Conservation (phyloP, 2,329 filamentous ascomycete genomes). For the Nemania serpens region DNA sequence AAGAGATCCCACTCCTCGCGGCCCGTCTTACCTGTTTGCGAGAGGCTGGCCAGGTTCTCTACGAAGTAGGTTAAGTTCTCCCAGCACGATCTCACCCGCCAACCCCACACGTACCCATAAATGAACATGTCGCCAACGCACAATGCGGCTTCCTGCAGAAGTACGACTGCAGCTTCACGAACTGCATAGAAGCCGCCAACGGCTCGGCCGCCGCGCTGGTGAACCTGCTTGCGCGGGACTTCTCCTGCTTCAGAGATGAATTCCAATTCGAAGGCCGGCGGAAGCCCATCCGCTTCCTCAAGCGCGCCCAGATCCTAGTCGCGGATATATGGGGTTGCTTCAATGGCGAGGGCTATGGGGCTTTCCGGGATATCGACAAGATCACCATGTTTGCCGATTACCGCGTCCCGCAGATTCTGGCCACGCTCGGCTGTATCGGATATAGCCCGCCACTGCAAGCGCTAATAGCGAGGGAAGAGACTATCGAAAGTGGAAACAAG, state of each 20-base stretch:
- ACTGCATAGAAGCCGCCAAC: constrained; percentile 74
- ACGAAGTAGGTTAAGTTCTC: constrained; percentile 60
- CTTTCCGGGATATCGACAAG: constrained; percentile 88
- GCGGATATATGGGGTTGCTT: constrained; percentile 98
- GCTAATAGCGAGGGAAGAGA: constrained; percentile 66
- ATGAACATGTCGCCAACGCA: constrained; percentile 22
- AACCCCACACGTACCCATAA: constrained; percentile 7
- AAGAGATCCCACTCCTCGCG: constrained; percentile 82
- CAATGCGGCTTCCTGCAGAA: constrained; percentile 53
- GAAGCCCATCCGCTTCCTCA: constrained; percentile 77
- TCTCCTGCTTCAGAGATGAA: constrained; percentile 86
- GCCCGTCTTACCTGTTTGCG: constrained; percentile 79
- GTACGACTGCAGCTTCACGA: constrained; percentile 74
- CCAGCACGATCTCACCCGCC: constrained; percentile 26
- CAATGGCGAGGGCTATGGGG: constrained; percentile 76
- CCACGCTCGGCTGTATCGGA: constrained; percentile 78
- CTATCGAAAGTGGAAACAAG: constrained; percentile 70
- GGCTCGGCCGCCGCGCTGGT: constrained; percentile 83
- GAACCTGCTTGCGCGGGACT: constrained; percentile 81
- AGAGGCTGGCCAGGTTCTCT: constrained; percentile 80
- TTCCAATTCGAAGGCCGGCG: constrained; percentile 72
- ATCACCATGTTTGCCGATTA: constrained; percentile 99
- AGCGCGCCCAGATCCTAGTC: constrained; percentile 93
- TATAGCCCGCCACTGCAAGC: constrained; percentile 81
- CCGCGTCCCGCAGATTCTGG: constrained; percentile 90